Conservation (phyloP, 305 asterid genomes). For the Ruellia speciosa region DNA sequence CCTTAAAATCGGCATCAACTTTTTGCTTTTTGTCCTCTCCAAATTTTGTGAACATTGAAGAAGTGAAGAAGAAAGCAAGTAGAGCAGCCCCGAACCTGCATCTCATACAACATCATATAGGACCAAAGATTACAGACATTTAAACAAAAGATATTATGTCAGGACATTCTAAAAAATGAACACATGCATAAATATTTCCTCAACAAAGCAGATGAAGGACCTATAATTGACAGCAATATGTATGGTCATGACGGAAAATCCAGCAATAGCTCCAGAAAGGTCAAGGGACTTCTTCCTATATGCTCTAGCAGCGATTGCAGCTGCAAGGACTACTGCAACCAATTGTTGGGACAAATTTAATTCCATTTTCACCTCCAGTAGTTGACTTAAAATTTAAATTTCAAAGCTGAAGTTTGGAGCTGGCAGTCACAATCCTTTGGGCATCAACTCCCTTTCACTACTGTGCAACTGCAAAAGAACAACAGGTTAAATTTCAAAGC, state of each 20-base stretch:
- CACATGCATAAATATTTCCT: neutral
- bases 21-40: slow-evolving; percentile 71
- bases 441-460: slow-evolving; percentile 11
- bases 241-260: slow-evolving; percentile 59
- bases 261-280: slow-evolving; percentile 70
- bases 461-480: slow-evolving; percentile 4
- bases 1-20: slow-evolving; percentile 76
- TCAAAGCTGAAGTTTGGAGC: slow-evolving; percentile 14
- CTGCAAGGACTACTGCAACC: slow-evolving; percentile 44
- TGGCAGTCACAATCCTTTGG: slow-evolving; percentile 9
- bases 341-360: slow-evolving; percentile 35
- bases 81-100: slow-evolving; percentile 68
- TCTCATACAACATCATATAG: neutral
- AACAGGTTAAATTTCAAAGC: neutral
- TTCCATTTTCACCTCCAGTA: slow-evolving; percentile 29
- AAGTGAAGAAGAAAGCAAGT: slow-evolving; percentile 67
- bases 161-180: neutral
- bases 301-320: slow-evolving; percentile 50
- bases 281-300: slow-evolving; percentile 69
- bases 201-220: slow-evolving; percentile 21
- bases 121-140: neutral
- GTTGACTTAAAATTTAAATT: slow-evolving; percentile 11
- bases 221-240: slow-evolving; percentile 68
- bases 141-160: neutral
- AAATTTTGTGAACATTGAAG: slow-evolving; percentile 64